These are phyloP conservation scores for Xerocomellus amylosporus DNA, from an alignment of 768 basidiomycete species.

Conservation along the genomic window DNA sequence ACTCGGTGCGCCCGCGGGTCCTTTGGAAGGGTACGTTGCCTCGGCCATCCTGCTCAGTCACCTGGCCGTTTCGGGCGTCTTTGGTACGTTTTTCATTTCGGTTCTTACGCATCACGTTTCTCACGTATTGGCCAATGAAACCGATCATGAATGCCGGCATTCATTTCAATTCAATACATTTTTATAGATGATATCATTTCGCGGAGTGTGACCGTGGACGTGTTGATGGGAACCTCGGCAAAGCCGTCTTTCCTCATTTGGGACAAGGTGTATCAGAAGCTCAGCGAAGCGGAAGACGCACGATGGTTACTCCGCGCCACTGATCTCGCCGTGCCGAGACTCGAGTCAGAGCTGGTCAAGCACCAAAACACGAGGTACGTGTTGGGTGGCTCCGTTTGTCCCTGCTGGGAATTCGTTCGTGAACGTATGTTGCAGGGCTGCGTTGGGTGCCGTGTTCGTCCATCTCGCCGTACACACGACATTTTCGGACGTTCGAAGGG, in stretches of 20 bases:
- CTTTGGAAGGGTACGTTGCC: conserved; percentile 84
- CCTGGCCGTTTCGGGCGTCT: conserved; percentile 45
- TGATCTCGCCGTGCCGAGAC: conserved; percentile 47
- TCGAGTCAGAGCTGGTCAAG: conserved; percentile 49
- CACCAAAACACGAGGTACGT: conserved; percentile 50
- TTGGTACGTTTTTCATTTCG: conserved; percentile 43
- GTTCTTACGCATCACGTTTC: not conserved
- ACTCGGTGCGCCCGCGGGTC: conserved; percentile 55
- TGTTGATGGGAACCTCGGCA: conserved; percentile 44
- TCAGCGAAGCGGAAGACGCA: conserved; percentile 60
- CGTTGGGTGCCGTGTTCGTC: conserved; percentile 64
- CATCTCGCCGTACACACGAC: conserved; percentile 64
- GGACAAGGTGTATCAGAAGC: conserved; percentile 84
- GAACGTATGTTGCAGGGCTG: conserved; percentile 39
- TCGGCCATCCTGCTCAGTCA: conserved; percentile 66
- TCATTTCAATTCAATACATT: not conserved
- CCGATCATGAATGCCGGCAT: not conserved
- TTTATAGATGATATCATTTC: conserved; percentile 44
- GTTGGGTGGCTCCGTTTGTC: not conserved
- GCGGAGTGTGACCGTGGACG: conserved; percentile 46
- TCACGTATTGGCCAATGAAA: not conserved
- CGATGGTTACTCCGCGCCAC: conserved; percentile 72
- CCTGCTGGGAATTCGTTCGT: not conserved
- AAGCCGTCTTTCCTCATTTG: conserved; percentile 87
- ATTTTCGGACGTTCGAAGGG: conserved; percentile 52